Evolutionary conservation across 148 eudicot genomes (phyloP).

Genomic region (Spergularia marina): DNA sequence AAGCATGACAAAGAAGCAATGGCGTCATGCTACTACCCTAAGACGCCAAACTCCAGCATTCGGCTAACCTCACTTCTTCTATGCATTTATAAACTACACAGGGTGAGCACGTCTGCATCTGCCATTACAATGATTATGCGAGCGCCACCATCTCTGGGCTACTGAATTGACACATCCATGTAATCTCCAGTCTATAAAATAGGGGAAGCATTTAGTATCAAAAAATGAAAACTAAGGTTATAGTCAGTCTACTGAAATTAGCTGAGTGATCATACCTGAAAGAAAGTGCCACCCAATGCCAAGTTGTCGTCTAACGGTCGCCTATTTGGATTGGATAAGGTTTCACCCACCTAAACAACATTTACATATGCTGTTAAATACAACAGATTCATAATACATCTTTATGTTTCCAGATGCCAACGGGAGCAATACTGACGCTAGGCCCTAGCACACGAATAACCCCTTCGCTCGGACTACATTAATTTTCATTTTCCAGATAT

Average conservation of each 20-base stretch:
- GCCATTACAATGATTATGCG: no score
- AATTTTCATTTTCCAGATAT: no score
- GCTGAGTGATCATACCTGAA: conserved; percentile 30
- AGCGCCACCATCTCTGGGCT: conserved; percentile 11
- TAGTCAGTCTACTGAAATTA: background rate
- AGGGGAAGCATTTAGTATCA: background rate
- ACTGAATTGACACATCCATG: conserved; percentile 45
- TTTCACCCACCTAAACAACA: conserved; percentile 39
- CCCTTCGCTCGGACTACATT: background rate
- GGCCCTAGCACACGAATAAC: background rate
- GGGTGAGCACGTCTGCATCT: background rate
- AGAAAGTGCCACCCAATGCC: conserved; percentile 39
- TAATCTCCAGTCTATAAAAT: conserved; percentile 42
- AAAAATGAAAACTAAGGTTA: background rate
- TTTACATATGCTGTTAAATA: conserved; percentile 9
- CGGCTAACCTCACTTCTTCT: background rate
- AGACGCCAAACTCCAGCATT: background rate
- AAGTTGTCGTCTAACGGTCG: conserved; percentile 40
- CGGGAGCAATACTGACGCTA: background rate
- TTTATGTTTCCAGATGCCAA: background rate
- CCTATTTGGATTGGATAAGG: conserved; percentile 40
- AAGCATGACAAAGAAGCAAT: conserved; percentile 14
- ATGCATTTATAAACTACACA: background rate
- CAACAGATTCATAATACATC: background rate
- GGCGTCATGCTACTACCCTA: conserved; percentile 10